Evolutionary conservation across 495 filamentous ascomycete species (phyloP).

Genomic region (Rostrohypoxylon terebratum): DNA sequence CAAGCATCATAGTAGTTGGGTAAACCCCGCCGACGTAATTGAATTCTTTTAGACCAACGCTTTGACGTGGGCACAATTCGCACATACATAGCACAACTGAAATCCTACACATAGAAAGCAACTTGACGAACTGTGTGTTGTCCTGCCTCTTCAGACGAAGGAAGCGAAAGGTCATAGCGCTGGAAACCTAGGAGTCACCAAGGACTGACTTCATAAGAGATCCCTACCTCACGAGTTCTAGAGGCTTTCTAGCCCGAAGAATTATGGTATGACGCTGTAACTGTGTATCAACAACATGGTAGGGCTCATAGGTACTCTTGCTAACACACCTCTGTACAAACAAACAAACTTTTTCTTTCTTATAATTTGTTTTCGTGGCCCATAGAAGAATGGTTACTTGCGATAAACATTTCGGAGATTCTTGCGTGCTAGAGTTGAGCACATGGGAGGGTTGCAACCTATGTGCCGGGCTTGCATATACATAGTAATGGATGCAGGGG

Average conservation of each 20-base stretch:
- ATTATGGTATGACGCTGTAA: slow-evolving; percentile 14
- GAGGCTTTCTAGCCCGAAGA: background rate
- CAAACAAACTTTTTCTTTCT: background rate
- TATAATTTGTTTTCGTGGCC: background rate
- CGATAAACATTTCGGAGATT: background rate
- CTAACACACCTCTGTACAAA: too few species aligned
- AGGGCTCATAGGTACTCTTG: background rate
- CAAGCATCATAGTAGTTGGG: background rate
- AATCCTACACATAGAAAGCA: slow-evolving; percentile 5
- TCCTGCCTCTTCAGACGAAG: slow-evolving; percentile 17
- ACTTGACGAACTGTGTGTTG: slow-evolving; percentile 12
- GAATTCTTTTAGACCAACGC: background rate
- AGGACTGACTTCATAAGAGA: slow-evolving; percentile 4
- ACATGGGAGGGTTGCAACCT: slow-evolving; percentile 38
- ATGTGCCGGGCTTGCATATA: slow-evolving; percentile 32
- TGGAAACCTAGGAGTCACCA: background rate
- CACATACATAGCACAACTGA: slow-evolving; percentile 10
- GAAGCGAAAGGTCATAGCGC: slow-evolving; percentile 16
- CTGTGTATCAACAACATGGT: background rate
- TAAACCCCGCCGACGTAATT: background rate
- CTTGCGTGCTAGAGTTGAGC: slow-evolving; percentile 19
- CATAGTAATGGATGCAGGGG: slow-evolving; percentile 36
- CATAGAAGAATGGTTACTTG: background rate
- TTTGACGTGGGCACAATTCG: slow-evolving; percentile 11
- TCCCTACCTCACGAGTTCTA: slow-evolving; percentile 6